Base-by-base conservation (phyloP, 768 basidiomycete genomes). In the Psilocybe cyanescens region DNA sequence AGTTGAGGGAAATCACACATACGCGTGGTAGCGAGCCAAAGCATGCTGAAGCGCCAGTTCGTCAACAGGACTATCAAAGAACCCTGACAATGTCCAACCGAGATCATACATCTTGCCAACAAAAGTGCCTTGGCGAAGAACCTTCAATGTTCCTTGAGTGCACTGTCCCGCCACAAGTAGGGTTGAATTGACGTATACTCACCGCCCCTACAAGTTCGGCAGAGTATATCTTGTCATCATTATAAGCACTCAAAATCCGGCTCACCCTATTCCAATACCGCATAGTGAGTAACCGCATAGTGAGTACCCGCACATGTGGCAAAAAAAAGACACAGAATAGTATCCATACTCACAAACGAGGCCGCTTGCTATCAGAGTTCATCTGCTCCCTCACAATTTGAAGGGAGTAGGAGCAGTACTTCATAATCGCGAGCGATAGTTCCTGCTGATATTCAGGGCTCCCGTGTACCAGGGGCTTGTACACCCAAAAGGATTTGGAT, bases 121-220 rank as follows among this genome's bases (percentile, higher is more conserved):
- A 62, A 88, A 89, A 0, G 79, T 74, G 8, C 80, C 80, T 68
- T 89, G 87, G 4, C 86, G 83, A 28, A 86, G 65, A 8, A 87
- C 81, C 84, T 65, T 39, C 0, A 8, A 12, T 8, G 28, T 31
- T 49, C 9, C 14, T 49, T 24, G 11, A 49, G 17, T 11, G 7
- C 47, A 16, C 14, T 16, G 45, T 46, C 6, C 29, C 1, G 24
- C 24, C 24, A 24, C 0, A 24, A 24, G 24, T 24, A 24, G 24
- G 24, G 24, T 24, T 24, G 24, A 37, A 55, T 14, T 8, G 33
- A 19, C 4, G 29, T 24, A 47, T 8, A 51, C 29, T 78, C 59
- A 87, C 86, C 2, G 87, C 86, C 2, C 85, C 85, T 3, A 82
- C 78, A 1, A 89, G 78, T 35, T 88, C 80, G n/a, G 86, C 71